Conservation (phyloP, 306 rosid genomes). For the Gillenia trifoliata region DNA sequence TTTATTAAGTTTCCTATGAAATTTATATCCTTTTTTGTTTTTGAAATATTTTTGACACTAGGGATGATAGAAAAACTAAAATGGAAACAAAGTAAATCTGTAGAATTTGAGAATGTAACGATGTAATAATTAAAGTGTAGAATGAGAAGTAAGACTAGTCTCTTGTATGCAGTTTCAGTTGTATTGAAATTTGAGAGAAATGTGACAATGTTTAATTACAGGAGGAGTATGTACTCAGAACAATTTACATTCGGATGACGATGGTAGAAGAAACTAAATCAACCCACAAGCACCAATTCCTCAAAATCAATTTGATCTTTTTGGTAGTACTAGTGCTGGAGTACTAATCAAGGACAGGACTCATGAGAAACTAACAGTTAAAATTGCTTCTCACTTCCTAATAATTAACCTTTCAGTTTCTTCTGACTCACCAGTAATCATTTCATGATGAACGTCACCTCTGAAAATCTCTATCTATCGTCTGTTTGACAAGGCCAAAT, state of each 20-base stretch:
- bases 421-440: neutral
- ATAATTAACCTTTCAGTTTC: neutral
- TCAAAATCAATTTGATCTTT: neutral
- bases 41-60: too few relatives aligned
- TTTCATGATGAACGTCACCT: neutral
- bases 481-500: neutral
- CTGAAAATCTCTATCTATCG: neutral
- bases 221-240: neutral
- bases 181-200: neutral
- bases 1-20: too few relatives aligned
- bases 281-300: neutral
- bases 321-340: neutral
- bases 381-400: constrained; percentile 5
- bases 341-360: neutral
- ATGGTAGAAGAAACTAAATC: neutral
- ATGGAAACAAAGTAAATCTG: too few relatives aligned
- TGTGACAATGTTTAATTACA: neutral
- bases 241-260: neutral
- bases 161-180: neutral
- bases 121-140: neutral
- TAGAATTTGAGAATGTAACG: too few relatives aligned
- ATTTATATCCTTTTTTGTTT: too few relatives aligned
- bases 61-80: too few relatives aligned
- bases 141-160: neutral
- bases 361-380: neutral